Conservation (phyloP, 495 filamentous ascomycete genomes). For the Apiosordaria backusii region DNA sequence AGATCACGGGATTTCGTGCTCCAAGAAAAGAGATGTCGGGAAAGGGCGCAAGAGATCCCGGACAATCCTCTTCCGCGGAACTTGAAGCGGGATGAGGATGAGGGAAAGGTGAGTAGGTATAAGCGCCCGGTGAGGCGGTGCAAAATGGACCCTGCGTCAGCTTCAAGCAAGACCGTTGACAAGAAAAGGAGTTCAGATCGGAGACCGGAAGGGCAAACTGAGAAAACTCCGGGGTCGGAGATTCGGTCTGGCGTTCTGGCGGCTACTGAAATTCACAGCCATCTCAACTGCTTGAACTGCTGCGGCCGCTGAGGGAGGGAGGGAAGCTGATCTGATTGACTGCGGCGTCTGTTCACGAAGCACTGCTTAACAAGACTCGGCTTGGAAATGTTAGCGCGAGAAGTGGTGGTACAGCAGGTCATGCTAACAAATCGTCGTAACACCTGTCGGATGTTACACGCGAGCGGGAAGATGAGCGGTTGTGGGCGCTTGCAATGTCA, state of each 20-base stretch:
- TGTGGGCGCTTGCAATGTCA: background rate
- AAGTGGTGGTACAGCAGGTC: background rate
- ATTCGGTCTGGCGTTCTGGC: conserved; percentile 1
- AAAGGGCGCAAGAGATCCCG: background rate
- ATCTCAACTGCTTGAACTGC: background rate
- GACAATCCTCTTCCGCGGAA: background rate
- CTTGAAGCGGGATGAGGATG: background rate
- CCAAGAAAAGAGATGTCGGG: background rate
- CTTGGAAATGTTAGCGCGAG: conserved; percentile 1
- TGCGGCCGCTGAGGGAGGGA: background rate
- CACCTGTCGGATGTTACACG: background rate
- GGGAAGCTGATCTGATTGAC: background rate
- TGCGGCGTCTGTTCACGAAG: background rate
- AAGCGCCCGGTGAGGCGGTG: conserved; percentile 10
- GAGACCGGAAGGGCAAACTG: background rate
- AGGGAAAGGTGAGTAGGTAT: background rate
- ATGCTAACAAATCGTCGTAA: background rate
- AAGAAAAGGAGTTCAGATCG: background rate
- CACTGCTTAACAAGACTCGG: background rate
- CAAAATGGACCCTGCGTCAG: background rate
- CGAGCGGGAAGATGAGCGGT: background rate
- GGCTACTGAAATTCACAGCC: conserved; percentile 5
- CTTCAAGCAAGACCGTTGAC: background rate
- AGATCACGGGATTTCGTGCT: conserved; percentile 11
- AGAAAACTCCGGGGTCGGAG: background rate